phyloP scores from a whole-genome alignment of 495 filamentous ascomycete species.

The Aspergillus egyptiacus region DNA sequence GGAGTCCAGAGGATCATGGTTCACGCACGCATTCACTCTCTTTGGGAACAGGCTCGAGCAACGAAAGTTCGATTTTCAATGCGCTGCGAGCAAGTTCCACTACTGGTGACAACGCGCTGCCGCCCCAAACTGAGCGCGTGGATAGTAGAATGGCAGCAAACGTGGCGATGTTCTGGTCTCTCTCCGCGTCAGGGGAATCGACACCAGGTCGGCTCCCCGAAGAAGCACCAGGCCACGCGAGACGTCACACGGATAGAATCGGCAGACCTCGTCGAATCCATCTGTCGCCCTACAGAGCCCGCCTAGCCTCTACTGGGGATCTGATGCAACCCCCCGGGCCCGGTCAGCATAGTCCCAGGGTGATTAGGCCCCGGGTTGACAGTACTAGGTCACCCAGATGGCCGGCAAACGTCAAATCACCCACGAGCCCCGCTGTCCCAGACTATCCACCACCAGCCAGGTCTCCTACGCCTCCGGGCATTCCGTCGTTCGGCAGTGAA shows the following conservation, averaged over 20 bases:
- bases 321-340: too few species aligned
- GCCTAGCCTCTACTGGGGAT: constrained; percentile 4
- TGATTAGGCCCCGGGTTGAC: constrained; percentile 7
- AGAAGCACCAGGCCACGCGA: background rate
- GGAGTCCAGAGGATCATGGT: background rate
- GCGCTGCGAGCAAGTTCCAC: constrained; percentile 28
- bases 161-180: constrained; percentile 29
- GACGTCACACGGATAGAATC: background rate
- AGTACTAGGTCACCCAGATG: constrained; percentile 16
- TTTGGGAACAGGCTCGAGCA: constrained; percentile 31
- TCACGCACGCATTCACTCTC: constrained; percentile 25
- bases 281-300: constrained; percentile 18
- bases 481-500: constrained; percentile 42
- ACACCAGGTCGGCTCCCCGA: background rate
- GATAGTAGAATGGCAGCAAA: constrained; percentile 30
- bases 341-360: background rate
- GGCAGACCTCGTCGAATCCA: constrained; percentile 7
- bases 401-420: constrained; percentile 23
- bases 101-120: constrained; percentile 12
- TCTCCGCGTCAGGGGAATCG: constrained; percentile 5
- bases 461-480: constrained; percentile 40
- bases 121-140: constrained; percentile 11
- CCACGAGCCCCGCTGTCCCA: constrained; percentile 30
- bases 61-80: constrained; percentile 41
- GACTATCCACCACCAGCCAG: constrained; percentile 36